A percentile compares a stretch with the other conserved stretches of the same genome.
These are phyloP conservation scores for Mucor mucedo DNA, from an alignment of 371 early-diverging fungal species.

Conservation along the genomic window DNA sequence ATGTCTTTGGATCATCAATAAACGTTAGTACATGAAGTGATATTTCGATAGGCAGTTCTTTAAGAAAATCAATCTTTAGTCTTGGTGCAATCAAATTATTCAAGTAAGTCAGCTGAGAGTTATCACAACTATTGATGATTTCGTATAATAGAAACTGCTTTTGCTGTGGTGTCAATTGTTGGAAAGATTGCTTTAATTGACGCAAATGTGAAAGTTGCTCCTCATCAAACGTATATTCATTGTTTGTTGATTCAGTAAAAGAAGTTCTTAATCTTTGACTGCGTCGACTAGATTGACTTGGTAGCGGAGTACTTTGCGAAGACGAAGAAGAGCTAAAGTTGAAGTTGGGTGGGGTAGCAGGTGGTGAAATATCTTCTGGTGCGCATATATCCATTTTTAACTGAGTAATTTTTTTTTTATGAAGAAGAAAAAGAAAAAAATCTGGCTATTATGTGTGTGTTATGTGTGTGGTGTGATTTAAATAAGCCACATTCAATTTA, in stretches of 20 bases:
- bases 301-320: slow-evolving; percentile 22
- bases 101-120: slow-evolving; percentile 61
- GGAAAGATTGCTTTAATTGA: slow-evolving; percentile 48
- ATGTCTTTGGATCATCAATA: slow-evolving; percentile 70
- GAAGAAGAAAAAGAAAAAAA: too few relatives aligned
- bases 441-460: too few relatives aligned
- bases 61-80: slow-evolving; percentile 82
- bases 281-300: slow-evolving; percentile 32
- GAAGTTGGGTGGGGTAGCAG: slow-evolving; percentile 55
- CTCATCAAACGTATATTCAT: slow-evolving; percentile 38
- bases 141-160: slow-evolving; percentile 50
- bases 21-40: slow-evolving; percentile 72
- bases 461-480: too few relatives aligned
- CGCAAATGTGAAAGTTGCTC: slow-evolving; percentile 40
- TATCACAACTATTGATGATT: slow-evolving; percentile 63
- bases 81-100: slow-evolving; percentile 63
- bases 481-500: too few relatives aligned
- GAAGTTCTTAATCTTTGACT: slow-evolving; percentile 31
- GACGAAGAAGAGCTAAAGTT: slow-evolving; percentile 26
- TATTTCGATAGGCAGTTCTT: slow-evolving; percentile 77
- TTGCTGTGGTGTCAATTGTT: slow-evolving; percentile 48
- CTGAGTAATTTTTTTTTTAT: too few relatives aligned
- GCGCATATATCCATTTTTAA: slow-evolving; percentile 4
- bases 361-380: slow-evolving; percentile 52
- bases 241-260: slow-evolving; percentile 1